Conservation (phyloP, 176 grass and related monocot genomes). For the Oryza nivara region DNA sequence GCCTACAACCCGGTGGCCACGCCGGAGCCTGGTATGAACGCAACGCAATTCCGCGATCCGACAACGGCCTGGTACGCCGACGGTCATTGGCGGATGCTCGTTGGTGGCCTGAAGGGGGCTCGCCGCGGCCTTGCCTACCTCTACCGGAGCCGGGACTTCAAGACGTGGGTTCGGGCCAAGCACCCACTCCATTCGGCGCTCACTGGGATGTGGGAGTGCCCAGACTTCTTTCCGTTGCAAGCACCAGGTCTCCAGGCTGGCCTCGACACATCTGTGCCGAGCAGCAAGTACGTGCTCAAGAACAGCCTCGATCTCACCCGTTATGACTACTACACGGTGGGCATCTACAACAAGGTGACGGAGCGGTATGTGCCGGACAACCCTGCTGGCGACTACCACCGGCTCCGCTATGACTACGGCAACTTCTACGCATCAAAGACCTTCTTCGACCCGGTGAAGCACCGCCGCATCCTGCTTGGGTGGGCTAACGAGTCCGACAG, state of each 20-base stretch:
- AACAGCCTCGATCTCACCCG: constrained; percentile 44
- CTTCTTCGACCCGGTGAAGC: constrained; percentile 60
- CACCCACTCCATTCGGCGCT: constrained; percentile 47
- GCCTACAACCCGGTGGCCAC: constrained; percentile 46
- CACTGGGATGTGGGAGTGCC: constrained; percentile 67
- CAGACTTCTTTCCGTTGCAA: constrained; percentile 53
- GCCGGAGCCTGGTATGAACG: constrained; percentile 38
- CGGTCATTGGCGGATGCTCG: constrained; percentile 54
- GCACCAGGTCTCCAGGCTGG: not conserved
- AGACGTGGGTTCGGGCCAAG: constrained; percentile 49
- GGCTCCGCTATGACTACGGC: constrained; percentile 59
- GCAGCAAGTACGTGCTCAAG: constrained; percentile 52
- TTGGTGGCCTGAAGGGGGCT: constrained; percentile 39
- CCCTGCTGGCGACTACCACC: constrained; percentile 30
- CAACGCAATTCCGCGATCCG: constrained; percentile 60
- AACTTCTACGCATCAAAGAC: constrained; percentile 87
- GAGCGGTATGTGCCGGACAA: constrained; percentile 54
- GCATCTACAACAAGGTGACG: not conserved
- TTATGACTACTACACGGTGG: constrained; percentile 20
- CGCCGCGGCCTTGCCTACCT: constrained; percentile 19
- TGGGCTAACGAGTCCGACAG: constrained; percentile 69
- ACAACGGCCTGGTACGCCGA: constrained; percentile 56
- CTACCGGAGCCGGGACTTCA: constrained; percentile 60
- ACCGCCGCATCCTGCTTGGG: constrained; percentile 53
- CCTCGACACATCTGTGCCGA: constrained; percentile 21